Evolutionary conservation across 1,284 basidiomycete genomes (phyloP).

Genomic region (Apiotrichum porosum): DNA sequence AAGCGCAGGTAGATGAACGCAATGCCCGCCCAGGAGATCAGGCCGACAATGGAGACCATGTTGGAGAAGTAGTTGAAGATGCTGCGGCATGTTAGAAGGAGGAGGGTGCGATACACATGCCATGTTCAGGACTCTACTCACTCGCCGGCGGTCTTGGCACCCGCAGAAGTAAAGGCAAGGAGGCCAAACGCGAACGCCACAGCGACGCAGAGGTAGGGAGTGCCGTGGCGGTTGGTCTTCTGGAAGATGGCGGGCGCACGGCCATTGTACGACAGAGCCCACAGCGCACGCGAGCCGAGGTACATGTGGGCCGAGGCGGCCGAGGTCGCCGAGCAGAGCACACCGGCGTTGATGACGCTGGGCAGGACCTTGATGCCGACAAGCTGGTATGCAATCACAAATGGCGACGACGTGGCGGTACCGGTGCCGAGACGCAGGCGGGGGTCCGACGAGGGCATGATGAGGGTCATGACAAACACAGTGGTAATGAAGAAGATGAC

Average conservation of each 20-base stretch:
- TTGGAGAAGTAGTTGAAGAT: constrained; percentile 75
- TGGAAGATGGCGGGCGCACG: constrained; percentile 31
- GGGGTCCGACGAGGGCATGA: constrained; percentile 64
- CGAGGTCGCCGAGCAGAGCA: constrained; percentile 53
- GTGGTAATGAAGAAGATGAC: constrained; percentile 63
- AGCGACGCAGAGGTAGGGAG: constrained; percentile 46
- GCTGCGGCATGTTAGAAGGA: constrained; percentile 52
- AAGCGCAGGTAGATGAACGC: constrained; percentile 74
- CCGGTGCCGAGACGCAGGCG: constrained; percentile 56
- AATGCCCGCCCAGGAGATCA: constrained; percentile 75
- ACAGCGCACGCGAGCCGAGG: constrained; percentile 30
- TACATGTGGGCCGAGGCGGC: constrained; percentile 55
- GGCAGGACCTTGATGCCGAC: constrained; percentile 72
- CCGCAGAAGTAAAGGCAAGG: constrained; percentile 58
- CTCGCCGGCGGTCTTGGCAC: constrained; percentile 55
- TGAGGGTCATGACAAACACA: constrained; percentile 63
- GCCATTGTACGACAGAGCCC: constrained; percentile 32
- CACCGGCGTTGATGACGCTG: constrained; percentile 61
- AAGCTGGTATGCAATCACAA: constrained; percentile 63
- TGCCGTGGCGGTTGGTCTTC: constrained; percentile 26
- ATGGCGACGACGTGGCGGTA: constrained; percentile 69
- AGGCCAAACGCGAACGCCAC: constrained; percentile 62
- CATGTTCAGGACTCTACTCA: no score
- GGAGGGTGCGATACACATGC: no score
- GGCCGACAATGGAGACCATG: constrained; percentile 56